phyloP scores from a whole-genome alignment of 73 alveolate species.

The Paramecium caudatum region DNA sequence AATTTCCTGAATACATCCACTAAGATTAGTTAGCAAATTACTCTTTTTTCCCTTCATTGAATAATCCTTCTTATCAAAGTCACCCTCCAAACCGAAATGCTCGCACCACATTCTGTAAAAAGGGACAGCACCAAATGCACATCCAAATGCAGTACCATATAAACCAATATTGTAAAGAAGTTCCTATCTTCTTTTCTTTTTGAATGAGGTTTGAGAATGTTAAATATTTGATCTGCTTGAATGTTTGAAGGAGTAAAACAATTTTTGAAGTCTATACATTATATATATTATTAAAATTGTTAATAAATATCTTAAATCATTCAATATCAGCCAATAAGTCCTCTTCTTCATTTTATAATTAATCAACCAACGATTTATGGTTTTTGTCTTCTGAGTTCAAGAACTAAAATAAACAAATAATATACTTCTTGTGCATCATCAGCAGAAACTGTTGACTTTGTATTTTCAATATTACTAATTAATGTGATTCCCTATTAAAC shows the following conservation, averaged over 20 bases:
- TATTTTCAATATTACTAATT: constrained; percentile 88
- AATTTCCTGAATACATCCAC: constrained; percentile 82
- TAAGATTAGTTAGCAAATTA: neutral
- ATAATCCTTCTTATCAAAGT: constrained; percentile 71
- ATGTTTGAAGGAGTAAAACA: constrained; percentile 39
- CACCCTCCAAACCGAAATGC: constrained; percentile 73
- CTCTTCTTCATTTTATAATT: constrained; percentile 73
- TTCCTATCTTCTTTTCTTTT: constrained; percentile 65
- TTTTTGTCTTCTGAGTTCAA: constrained; percentile 73
- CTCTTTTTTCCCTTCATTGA: constrained; percentile 76
- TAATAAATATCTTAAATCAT: constrained; percentile 67
- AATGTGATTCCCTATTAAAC: constrained; percentile 86
- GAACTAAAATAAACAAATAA: constrained; percentile 74
- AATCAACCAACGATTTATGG: constrained; percentile 52
- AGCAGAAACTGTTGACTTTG: constrained; percentile 79
- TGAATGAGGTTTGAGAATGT: constrained; percentile 19
- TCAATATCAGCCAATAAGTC: constrained; percentile 88
- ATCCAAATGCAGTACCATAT: constrained; percentile 73
- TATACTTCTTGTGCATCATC: constrained; percentile 88
- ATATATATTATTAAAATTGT: neutral
- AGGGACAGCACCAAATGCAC: constrained; percentile 75
- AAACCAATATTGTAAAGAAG: constrained; percentile 70
- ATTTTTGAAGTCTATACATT: constrained; percentile 4
- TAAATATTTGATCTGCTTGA: constrained; percentile 23
- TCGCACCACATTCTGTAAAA: constrained; percentile 76